Conservation (phyloP, 2,329 filamentous ascomycete genomes). For the Trichoderma sp. region DNA sequence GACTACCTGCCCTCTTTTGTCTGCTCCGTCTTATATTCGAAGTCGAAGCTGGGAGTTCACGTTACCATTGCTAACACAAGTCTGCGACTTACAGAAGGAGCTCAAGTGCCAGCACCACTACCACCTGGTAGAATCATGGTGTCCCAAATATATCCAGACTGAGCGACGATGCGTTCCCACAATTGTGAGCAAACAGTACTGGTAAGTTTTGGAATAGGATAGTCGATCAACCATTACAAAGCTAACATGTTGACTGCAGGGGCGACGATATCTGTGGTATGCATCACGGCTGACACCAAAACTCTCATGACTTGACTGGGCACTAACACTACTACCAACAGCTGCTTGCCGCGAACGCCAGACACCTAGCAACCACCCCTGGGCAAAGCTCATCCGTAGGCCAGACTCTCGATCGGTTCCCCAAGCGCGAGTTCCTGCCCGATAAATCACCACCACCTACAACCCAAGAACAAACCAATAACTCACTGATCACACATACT, state of each 20-base stretch:
- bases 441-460: conserved; percentile 25
- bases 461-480: neutral
- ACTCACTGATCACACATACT: neutral
- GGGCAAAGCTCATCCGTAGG: conserved; percentile 45
- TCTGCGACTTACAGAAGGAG: conserved; percentile 47
- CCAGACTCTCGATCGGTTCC: conserved; percentile 39
- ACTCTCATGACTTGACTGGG: neutral
- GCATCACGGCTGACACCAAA: conserved; percentile 31
- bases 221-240: conserved; percentile 18
- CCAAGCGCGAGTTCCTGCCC: conserved; percentile 38
- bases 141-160: conserved; percentile 50
- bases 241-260: conserved; percentile 40
- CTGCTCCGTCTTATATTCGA: neutral
- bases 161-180: conserved; percentile 49
- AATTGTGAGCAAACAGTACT: conserved; percentile 52
- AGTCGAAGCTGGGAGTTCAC: neutral
- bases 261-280: conserved; percentile 52
- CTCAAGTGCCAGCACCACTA: conserved; percentile 57
- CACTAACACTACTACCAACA: conserved; percentile 35
- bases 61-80: conserved; percentile 25
- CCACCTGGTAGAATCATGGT: conserved; percentile 54
- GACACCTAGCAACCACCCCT: conserved; percentile 45
- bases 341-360: conserved; percentile 48
- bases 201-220: conserved; percentile 39
- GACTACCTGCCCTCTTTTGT: conserved; percentile 28